Evolutionary conservation across 768 basidiomycete genomes (phyloP), one percentile per base, ranked within the genome.

Genomic region (Psilocybe sp.): DNA sequence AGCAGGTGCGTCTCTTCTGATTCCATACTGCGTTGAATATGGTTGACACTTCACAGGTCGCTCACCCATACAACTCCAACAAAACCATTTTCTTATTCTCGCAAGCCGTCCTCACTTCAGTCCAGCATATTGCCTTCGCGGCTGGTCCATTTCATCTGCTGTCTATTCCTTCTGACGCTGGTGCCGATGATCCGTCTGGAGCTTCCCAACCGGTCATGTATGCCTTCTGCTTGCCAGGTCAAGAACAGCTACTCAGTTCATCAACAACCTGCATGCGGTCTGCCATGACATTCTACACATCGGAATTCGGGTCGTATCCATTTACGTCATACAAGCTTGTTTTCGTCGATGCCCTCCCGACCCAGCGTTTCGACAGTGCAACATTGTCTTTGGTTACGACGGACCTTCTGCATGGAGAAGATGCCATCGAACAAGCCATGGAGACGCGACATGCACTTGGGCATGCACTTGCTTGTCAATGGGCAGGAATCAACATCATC

Each of bases 81-180:
- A 97, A 97, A 71, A 90, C 89, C 42, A 96, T 98, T 50, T 98
- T 95, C 68, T 76, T 95, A 40, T 98, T 93, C 66, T 82, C 87
- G 5, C 94, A 96, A 65, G 74, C 87, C 18, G 82, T 85, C 11
- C 79, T 88, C 18, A 95, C 94, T 0, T 94, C 94, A 16, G 91
- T 87, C n/a, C 97, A 98, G 64, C 97, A 98, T 62, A 85, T 99
- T 52, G 86, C 90, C 2, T 98, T 96, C 63, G 94, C 95, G 43
- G 93, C 92, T 9, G 97, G 97, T 1, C 95, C 96, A 4, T 98
- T 98, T 64, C 84, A 93, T 68, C 71, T 91, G 49, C 72, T 84
- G 59, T 72, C 82, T 10, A 83, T 92, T 43, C 80, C 85, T 34
- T 67, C 79, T 11, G 89, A 90, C 54, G 74, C 72, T 50, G 69